Conservation (phyloP, 2,329 filamentous ascomycete species). For the Hypoxylon sp. region DNA sequence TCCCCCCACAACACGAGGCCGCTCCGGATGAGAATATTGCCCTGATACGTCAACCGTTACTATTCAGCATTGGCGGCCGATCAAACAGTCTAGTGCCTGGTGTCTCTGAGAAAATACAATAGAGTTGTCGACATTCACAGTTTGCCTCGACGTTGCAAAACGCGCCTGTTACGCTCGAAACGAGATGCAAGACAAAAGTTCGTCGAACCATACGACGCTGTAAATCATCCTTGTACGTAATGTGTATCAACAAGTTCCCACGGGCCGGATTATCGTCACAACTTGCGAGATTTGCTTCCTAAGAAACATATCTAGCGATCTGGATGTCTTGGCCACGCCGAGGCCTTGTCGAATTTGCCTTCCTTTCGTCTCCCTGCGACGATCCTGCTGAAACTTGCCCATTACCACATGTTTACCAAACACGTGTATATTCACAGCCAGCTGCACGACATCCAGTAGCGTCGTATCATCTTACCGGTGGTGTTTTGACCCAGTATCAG, state of each 20-base stretch:
- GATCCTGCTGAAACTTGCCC: not conserved
- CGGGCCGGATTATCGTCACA: no score
- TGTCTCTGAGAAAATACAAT: no score
- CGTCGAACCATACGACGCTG: slow-evolving; percentile 3
- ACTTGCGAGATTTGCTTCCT: slow-evolving; percentile 26
- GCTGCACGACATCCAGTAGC: not conserved
- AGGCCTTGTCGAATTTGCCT: slow-evolving; percentile 3
- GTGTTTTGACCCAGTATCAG: not conserved
- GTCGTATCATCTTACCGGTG: not conserved
- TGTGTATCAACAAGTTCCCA: not conserved
- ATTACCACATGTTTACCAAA: slow-evolving; percentile 1
- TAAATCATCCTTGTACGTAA: not conserved
- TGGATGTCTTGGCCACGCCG: no score
- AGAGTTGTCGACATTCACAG: not conserved
- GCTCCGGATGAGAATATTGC: not conserved
- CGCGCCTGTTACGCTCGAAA: not conserved
- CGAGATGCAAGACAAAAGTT: not conserved
- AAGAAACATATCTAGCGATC: not conserved
- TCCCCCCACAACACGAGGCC: not conserved
- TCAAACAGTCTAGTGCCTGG: no score
- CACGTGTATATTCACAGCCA: slow-evolving; percentile 5
- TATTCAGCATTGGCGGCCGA: not conserved
- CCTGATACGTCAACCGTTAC: not conserved
- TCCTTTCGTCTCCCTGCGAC: slow-evolving; percentile 3
- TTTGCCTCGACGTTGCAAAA: slow-evolving; percentile 11